Conservation (phyloP, 441 rosid genomes). For the Euphorbia celastroides region DNA sequence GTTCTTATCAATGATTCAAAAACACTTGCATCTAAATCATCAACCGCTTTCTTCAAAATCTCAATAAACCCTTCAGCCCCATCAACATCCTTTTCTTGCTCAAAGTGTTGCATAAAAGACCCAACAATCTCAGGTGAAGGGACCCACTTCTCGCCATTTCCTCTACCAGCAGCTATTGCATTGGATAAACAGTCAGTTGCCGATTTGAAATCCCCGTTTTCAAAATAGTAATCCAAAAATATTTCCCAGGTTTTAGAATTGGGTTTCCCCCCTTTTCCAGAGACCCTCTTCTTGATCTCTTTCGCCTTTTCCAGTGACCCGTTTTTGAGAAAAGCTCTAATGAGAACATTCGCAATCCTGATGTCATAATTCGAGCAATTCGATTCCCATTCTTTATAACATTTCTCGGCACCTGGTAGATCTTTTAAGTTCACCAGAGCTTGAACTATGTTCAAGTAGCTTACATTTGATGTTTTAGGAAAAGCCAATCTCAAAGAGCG, state of each 20-base stretch:
- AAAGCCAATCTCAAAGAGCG: constrained; percentile 81
- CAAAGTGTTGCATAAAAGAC: constrained; percentile 59
- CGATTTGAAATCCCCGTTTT: constrained; percentile 40
- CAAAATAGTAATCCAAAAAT: constrained; percentile 56
- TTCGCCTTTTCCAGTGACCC: constrained; percentile 61
- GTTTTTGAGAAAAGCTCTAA: constrained; percentile 62
- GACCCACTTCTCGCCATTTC: constrained; percentile 67
- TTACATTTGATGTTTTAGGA: constrained; percentile 60
- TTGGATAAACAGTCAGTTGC: constrained; percentile 61
- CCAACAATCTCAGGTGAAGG: constrained; percentile 52
- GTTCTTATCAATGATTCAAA: constrained; percentile 78
- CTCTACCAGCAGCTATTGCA: constrained; percentile 58
- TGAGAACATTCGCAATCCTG: constrained; percentile 60
- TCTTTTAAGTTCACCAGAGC: constrained; percentile 78
- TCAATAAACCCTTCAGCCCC: constrained; percentile 74
- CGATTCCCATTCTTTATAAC: constrained; percentile 84
- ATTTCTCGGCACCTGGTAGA: constrained; percentile 81
- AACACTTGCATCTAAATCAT: constrained; percentile 46
- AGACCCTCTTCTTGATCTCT: constrained; percentile 60
- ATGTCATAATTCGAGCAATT: constrained; percentile 61
- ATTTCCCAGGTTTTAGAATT: constrained; percentile 87
- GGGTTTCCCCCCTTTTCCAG: constrained; percentile 55
- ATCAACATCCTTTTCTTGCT: constrained; percentile 63
- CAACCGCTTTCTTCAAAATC: constrained; percentile 63
- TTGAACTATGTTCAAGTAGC: constrained; percentile 86